A percentile compares a stretch with the other conserved stretches of the same genome.
Evolutionary conservation across 1,284 basidiomycete genomes (phyloP).

Genomic region (Marasmius oreades): DNA sequence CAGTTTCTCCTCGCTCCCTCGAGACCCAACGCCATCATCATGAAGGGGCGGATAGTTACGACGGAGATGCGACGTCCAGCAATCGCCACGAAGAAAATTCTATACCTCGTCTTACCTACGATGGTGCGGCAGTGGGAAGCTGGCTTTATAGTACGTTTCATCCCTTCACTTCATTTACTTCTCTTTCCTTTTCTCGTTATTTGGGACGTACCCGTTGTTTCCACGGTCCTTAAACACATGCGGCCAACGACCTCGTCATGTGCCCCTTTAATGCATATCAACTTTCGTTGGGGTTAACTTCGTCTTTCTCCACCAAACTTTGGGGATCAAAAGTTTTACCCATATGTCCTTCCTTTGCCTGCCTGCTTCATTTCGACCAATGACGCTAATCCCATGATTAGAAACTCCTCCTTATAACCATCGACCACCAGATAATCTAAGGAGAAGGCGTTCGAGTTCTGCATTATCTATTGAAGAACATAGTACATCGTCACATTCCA

Average conservation of each 20-base stretch:
- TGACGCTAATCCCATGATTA: not conserved
- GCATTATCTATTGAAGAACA: slow-evolving; percentile 2
- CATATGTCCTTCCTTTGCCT: not conserved
- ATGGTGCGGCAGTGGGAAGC: not conserved
- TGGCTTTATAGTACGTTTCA: not conserved
- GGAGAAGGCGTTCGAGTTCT: not conserved
- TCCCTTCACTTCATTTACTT: not conserved
- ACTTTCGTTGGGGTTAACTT: not conserved
- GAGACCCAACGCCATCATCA: slow-evolving; percentile 7
- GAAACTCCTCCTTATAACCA: not conserved
- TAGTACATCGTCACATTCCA: not conserved
- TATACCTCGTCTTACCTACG: not conserved
- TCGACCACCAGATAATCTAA: not conserved
- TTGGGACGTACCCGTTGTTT: not conserved
- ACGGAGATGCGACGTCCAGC: not conserved
- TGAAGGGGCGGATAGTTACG: slow-evolving; percentile 14
- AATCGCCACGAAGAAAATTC: not conserved
- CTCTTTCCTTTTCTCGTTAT: not conserved
- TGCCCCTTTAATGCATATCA: not conserved
- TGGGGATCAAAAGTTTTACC: not conserved
- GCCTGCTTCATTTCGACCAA: not conserved
- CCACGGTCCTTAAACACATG: not conserved
- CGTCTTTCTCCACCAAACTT: not conserved
- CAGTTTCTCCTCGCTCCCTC: not conserved
- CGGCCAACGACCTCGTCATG: not conserved